These are phyloP conservation scores for Emergomyces pasteurianus DNA, from an alignment of 2,329 filamentous ascomycete species.

Conservation along the genomic window DNA sequence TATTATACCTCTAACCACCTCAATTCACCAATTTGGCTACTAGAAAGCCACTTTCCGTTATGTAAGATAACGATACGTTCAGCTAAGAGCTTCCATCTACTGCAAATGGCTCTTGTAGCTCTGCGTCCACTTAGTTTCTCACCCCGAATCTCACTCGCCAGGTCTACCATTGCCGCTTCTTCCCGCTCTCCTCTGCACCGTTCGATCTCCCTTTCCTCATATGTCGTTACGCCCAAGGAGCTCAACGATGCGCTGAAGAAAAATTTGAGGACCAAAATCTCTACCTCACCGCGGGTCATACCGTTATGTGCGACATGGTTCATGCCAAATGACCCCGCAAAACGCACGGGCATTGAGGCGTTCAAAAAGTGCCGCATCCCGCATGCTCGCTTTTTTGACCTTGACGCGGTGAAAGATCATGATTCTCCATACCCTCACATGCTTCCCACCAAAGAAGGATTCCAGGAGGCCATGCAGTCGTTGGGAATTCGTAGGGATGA, in stretches of 20 bases:
- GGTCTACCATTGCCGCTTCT: constrained; percentile 10
- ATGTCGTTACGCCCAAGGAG: constrained; percentile 75
- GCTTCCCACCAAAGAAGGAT: constrained; percentile 70
- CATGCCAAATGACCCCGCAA: constrained; percentile 70
- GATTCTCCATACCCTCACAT: constrained; percentile 90
- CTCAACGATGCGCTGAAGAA: constrained; percentile 69
- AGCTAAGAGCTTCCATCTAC: constrained; percentile 1
- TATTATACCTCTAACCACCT: no score
- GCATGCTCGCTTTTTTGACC: constrained; percentile 85
- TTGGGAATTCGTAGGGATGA: constrained; percentile 81
- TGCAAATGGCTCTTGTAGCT: constrained; percentile 24
- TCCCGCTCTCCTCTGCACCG: constrained; percentile 27
- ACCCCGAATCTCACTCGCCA: constrained; percentile 5
- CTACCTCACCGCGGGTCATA: constrained; percentile 69
- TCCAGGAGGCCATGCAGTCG: constrained; percentile 77
- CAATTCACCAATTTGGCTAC: no score
- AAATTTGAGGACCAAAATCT: constrained; percentile 67
- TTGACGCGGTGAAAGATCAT: constrained; percentile 82
- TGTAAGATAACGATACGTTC: constrained; percentile 15
- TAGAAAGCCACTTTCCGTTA: constrained; percentile 7
- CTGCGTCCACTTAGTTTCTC: constrained; percentile 17
- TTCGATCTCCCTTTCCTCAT: constrained; percentile 54
- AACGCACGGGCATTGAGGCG: constrained; percentile 64
- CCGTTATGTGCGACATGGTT: constrained; percentile 94
- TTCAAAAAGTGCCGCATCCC: constrained; percentile 79